Evolutionary conservation across 2,329 filamentous ascomycete species (phyloP).

Genomic region (Aspergillus pseudonomiae): DNA sequence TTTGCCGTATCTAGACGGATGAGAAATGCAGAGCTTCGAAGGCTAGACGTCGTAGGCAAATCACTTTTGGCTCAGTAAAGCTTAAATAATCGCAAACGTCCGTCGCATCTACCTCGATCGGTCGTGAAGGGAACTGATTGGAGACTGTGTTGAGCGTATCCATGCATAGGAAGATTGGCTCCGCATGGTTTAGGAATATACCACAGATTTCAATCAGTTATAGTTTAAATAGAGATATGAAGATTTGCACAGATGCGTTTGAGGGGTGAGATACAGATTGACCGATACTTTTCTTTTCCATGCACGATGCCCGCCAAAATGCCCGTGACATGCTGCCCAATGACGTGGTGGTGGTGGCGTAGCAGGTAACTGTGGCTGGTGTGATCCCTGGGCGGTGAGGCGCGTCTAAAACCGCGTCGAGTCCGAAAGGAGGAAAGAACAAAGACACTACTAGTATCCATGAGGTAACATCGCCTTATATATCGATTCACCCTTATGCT

Average conservation of each 20-base stretch:
- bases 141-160: slow-evolving; percentile 17
- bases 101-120: slow-evolving; percentile 16
- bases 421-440: background rate
- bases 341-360: slow-evolving; percentile 37
- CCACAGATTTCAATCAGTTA: background rate
- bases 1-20: slow-evolving; percentile 13
- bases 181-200: slow-evolving; percentile 17
- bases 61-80: slow-evolving; percentile 13
- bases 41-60: background rate
- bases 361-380: slow-evolving; percentile 21
- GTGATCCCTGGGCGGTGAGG: slow-evolving; percentile 21
- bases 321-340: slow-evolving; percentile 26
- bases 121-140: slow-evolving; percentile 12
- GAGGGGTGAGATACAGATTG: background rate
- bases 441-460: background rate
- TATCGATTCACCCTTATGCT: background rate
- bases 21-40: background rate
- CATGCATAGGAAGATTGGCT: slow-evolving; percentile 16
- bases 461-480: background rate
- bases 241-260: background rate
- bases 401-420: slow-evolving; percentile 14
- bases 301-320: slow-evolving; percentile 10
- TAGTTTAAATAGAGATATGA: background rate
- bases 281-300: slow-evolving; percentile 1
- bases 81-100: slow-evolving; percentile 19